Conservation (phyloP, 2,329 filamentous ascomycete genomes). For the Fusarium sp. region DNA sequence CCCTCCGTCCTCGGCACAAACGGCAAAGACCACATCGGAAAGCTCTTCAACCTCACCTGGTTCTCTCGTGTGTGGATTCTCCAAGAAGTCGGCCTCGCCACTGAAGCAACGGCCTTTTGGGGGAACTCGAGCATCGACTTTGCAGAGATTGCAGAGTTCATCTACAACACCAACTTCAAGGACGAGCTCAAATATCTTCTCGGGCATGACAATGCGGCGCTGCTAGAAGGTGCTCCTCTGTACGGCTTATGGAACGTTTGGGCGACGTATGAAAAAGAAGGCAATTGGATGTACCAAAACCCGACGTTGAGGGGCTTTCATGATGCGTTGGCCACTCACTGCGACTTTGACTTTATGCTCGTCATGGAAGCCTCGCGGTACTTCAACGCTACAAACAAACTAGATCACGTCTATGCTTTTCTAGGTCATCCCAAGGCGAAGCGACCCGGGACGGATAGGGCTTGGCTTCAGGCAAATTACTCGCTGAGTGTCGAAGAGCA, state of each 20-base stretch:
- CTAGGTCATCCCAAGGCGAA: constrained; percentile 13
- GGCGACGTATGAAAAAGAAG: constrained; percentile 11
- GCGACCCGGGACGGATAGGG: not conserved
- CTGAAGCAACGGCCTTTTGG: constrained; percentile 6
- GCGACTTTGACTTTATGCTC: constrained; percentile 12
- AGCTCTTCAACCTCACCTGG: constrained; percentile 1
- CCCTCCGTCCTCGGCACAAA: not conserved
- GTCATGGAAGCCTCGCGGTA: constrained; percentile 15
- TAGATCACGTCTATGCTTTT: constrained; percentile 15
- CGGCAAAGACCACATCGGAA: constrained; percentile 1
- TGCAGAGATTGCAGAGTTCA: constrained; percentile 9
- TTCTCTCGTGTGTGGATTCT: constrained; percentile 16
- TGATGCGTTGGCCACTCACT: not conserved
- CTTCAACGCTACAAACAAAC: constrained; percentile 14
- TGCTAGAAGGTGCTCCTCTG: not conserved
- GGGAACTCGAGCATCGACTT: constrained; percentile 8
- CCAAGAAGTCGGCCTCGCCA: constrained; percentile 6
- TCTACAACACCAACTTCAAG: constrained; percentile 2
- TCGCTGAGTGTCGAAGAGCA: constrained; percentile 1
- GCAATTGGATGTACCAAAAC: constrained; percentile 2
- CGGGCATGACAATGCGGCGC: not conserved
- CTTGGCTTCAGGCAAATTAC: constrained; percentile 17
- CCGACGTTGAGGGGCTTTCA: not conserved
- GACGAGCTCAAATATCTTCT: not conserved
- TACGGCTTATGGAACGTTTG: constrained; percentile 19